A percentile compares a stretch with the other conserved stretches of the same genome.
Conservation (phyloP, 768 basidiomycete species). For the Russula brevipes region DNA sequence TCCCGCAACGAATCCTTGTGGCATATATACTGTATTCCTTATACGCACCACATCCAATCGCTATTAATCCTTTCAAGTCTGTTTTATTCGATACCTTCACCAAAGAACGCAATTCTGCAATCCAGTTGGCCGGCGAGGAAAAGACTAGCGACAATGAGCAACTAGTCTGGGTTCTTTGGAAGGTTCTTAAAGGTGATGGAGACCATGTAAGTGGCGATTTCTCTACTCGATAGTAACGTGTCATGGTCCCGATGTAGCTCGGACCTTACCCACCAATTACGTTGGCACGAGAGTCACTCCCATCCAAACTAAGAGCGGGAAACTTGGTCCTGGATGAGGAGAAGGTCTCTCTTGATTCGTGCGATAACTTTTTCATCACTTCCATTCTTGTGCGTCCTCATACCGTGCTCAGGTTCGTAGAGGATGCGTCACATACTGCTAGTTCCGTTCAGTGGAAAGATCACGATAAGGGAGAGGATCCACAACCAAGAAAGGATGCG, state of each 20-base stretch:
- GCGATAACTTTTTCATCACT: neutral
- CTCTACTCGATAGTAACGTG: constrained; percentile 16
- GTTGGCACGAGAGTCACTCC: constrained; percentile 67
- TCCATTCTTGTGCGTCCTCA: neutral
- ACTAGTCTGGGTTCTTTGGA: constrained; percentile 83
- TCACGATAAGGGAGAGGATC: neutral
- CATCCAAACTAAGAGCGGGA: constrained; percentile 66
- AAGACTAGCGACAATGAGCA: constrained; percentile 63
- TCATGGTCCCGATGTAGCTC: constrained; percentile 47
- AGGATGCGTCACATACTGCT: neutral
- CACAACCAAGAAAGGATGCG: constrained; percentile 6
- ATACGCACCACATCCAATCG: constrained; percentile 74
- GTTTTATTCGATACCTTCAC: constrained; percentile 62
- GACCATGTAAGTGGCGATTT: constrained; percentile 55
- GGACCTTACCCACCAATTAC: constrained; percentile 76
- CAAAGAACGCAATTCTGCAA: constrained; percentile 61
- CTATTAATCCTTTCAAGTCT: constrained; percentile 78
- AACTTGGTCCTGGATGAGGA: constrained; percentile 68
- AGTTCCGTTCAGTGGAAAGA: neutral
- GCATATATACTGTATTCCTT: constrained; percentile 76
- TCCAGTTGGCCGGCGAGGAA: constrained; percentile 42
- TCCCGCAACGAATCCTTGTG: constrained; percentile 68
- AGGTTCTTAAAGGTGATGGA: constrained; percentile 77
- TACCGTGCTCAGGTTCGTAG: neutral
- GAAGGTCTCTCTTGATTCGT: constrained; percentile 11